Evolutionary conservation across 2,329 filamentous ascomycete species (phyloP), one percentile per base, ranked within the genome.

Genomic region (Fusarium aywerte): DNA sequence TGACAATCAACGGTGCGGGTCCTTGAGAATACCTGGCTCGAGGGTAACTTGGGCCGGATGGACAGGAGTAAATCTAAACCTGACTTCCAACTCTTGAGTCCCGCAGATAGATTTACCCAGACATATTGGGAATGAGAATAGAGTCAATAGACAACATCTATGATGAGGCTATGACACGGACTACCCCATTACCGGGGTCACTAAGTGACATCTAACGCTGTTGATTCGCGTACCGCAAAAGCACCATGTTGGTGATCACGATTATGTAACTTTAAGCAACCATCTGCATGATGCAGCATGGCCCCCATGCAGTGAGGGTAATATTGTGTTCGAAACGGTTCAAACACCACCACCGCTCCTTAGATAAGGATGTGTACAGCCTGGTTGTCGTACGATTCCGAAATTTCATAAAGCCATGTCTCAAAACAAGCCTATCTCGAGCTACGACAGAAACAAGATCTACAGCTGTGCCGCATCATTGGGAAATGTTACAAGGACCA

Each of bases 381-480:
- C n/a, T 43, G 18, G 40, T 12, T 15, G 32, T 69, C 67, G 67
- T 69, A 69, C 63, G 67, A 70, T 65, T 65, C 54, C 70, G 44
- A 44, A 68, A 36, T 58, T 20, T 23, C 13, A 56, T 39, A 39
- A 67, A 67, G 40, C 68, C 63, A 70, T 69, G 59, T 68, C 67
- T 62, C 51, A 62, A 38, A 53, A 35, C 31, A 18, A 33, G 58
- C 51, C 50, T 63, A 58, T 64, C 47, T 62, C n/a, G 31, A 45
- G 51, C 33, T 20, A 36, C 23, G 32, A 25, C 23, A 27, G 49
- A 49, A 49, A 35, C 47, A 21, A 58, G 59, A 63, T 58, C 60
- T 63, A 52, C 59, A 44, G 39, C 25, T 49, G 40, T 39, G 59
- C 60, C 59, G 59, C 44, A 63, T 63, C 44, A 33, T 35, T 58